Percentiles rank a stretch among this genome's conserved stretches.
These are phyloP conservation scores for Nothopassalora personata DNA, from an alignment of 2,329 filamentous ascomycete genomes.

Conservation along the genomic window DNA sequence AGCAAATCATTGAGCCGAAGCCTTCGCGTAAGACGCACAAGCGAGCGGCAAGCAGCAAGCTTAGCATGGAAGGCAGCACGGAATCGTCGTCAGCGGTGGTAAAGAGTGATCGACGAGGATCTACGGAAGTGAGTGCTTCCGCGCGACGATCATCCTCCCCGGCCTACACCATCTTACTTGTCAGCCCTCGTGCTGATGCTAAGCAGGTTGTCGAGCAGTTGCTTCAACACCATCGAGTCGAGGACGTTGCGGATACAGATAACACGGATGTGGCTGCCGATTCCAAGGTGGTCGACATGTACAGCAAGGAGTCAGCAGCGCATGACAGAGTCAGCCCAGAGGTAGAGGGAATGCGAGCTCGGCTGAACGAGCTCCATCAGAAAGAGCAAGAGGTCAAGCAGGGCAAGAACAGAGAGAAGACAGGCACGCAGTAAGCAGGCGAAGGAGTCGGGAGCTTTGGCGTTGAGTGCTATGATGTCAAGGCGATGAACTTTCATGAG, in stretches of 20 bases:
- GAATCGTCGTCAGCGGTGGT: conserved; percentile 38
- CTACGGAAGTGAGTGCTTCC: not conserved
- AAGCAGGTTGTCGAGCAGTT: not conserved
- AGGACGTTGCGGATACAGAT: not conserved
- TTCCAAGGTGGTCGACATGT: not conserved
- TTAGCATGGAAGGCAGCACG: not conserved
- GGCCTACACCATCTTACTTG: not conserved
- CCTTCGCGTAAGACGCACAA: conserved; percentile 4
- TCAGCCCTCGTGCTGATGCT: not conserved
- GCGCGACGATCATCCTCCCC: not conserved
- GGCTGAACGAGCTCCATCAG: not conserved
- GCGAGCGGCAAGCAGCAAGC: not conserved
- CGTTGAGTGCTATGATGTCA: not conserved
- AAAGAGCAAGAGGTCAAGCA: conserved; percentile 4
- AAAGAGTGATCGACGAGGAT: not conserved
- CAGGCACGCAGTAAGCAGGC: conserved; percentile 10
- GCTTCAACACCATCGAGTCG: not conserved
- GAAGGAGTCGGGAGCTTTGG: conserved; percentile 14
- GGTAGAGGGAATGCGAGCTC: not conserved
- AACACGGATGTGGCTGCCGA: not conserved
- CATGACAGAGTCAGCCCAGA: conserved; percentile 3
- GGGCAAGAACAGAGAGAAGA: conserved; percentile 5
- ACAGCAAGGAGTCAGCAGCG: not conserved
- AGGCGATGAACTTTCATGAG: not conserved
- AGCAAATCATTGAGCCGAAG: conserved; percentile 2